Base-by-base conservation (phyloP, 805 yeast species). In the Pichia heedii region DNA sequence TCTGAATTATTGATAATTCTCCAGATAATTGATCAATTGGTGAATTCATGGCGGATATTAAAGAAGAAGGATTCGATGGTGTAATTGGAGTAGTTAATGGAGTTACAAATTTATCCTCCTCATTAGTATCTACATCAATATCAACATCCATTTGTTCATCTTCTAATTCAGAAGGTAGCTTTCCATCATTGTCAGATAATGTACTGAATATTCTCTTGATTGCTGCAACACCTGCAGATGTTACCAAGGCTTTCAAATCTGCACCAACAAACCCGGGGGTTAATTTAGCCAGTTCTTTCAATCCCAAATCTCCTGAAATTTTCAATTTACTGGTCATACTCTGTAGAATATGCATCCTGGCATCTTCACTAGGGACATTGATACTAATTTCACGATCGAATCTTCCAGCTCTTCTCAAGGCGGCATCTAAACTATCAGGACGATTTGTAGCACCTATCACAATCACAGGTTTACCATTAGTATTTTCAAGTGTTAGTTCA, bases 251-350 rank as follows among this genome's bases (percentile, higher is more conserved):
- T 55, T 88, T 87, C 52, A 93, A 71, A 68, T 93, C 98, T 1
- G 98, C 98, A 41, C 97, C 98, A 2, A 93, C 98, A 62, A 79
- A 93, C 15, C 98, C 98, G 0, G 98, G 97, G 0, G 98, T 93
- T 68, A 85, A 68, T 57, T 89, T 89, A 2, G 97, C 96, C 40
- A 93, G 68, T 47, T 74, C 73, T 36, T 65, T 56, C 59, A 77
- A 85, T 52, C 89, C 87, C 51, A 90, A 76, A 29, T 67, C 74
- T 4, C 85, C 89, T 39, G 76, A 77, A 34, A 87, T 67, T 54
- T 81, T 79, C 51, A 93, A 68, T 24, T 67, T 68, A 22, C 69
- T 59, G 1, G 93, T 78, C 82, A 88, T 82, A 22, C 93, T 74
- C 53, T 74, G 68, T 51, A 93, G 65, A 43, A 93, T 93, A 35